Evolutionary conservation across 768 basidiomycete genomes (phyloP).

Genomic region (Calvatia gigantea): DNA sequence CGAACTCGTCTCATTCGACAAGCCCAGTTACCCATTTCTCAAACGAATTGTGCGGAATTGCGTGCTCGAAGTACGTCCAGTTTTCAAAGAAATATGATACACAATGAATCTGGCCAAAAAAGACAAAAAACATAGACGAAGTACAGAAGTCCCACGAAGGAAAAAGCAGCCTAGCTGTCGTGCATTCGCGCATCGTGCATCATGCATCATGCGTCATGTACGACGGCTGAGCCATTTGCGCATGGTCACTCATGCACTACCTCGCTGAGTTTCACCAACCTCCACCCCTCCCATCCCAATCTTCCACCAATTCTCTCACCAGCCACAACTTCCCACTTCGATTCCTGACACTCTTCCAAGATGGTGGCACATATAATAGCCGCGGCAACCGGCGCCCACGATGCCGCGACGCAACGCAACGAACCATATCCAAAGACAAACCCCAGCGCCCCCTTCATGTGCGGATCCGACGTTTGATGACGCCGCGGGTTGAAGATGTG

Average conservation of each 20-base stretch:
- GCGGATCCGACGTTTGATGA: slow-evolving; percentile 16
- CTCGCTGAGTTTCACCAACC: slow-evolving; percentile 11
- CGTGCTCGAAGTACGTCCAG: too few relatives aligned
- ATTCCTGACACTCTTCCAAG: slow-evolving; percentile 29
- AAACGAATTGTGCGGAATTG: too few relatives aligned
- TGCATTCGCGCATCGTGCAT: too few relatives aligned
- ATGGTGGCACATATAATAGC: slow-evolving; percentile 44
- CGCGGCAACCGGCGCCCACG: slow-evolving; percentile 51
- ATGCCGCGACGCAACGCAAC: slow-evolving; percentile 42
- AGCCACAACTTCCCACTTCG: slow-evolving; percentile 21
- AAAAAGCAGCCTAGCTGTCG: too few relatives aligned
- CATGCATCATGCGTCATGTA: too few relatives aligned
- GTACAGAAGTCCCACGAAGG: too few relatives aligned
- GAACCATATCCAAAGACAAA: slow-evolving; percentile 49
- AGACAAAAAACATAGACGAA: too few relatives aligned
- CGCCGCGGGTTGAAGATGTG: slow-evolving; percentile 37
- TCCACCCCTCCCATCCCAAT: slow-evolving; percentile 46
- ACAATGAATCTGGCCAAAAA: too few relatives aligned
- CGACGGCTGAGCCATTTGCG: not conserved
- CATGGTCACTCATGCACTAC: not conserved
- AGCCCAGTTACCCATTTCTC: too few relatives aligned
- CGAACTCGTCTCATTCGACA: too few relatives aligned
- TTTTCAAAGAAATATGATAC: too few relatives aligned
- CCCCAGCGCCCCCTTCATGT: slow-evolving; percentile 18
- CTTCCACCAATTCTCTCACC: slow-evolving; percentile 33